Conservation (phyloP, 805 yeast species). For the Metschnikowia cerradonensis region DNA sequence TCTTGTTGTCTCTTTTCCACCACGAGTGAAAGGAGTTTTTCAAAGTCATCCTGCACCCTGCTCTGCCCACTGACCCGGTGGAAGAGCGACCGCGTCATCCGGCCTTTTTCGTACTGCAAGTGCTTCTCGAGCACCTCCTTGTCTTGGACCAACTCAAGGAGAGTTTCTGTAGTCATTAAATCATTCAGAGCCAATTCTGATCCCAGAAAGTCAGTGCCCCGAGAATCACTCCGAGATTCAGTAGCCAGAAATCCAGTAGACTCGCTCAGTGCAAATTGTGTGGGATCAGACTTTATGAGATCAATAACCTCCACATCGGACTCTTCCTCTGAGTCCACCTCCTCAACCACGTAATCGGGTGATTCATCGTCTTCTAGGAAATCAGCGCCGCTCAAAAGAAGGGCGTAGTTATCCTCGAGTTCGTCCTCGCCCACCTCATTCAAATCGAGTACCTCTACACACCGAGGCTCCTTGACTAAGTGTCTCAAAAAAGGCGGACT, state of each 20-base stretch:
- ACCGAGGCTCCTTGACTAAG: background rate
- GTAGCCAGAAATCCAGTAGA: background rate
- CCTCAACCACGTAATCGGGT: conserved; percentile 9
- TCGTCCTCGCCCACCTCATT: background rate
- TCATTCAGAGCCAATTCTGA: conserved; percentile 3
- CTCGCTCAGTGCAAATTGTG: background rate
- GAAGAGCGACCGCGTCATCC: conserved; percentile 34
- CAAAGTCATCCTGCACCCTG: conserved; percentile 6
- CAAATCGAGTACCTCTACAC: background rate
- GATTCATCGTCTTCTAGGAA: conserved; percentile 10
- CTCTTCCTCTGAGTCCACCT: conserved; percentile 4
- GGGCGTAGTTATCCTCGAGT: background rate
- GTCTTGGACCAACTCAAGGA: conserved; percentile 13
- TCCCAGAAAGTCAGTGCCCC: too few species aligned
- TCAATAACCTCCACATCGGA: conserved; percentile 7
- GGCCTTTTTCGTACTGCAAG: conserved; percentile 20
- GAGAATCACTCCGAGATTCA: too few species aligned
- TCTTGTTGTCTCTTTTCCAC: conserved; percentile 11
- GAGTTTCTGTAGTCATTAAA: conserved; percentile 13
- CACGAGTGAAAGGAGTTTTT: conserved; percentile 22
- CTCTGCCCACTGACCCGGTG: conserved; percentile 1
- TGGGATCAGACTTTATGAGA: conserved; percentile 2
- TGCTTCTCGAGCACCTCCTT: conserved; percentile 27
- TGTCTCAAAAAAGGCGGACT: conserved; percentile 28
- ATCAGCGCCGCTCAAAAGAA: background rate